Percentiles rank a stretch among this genome's conserved stretches.
phyloP scores from a whole-genome alignment of 1,284 basidiomycete genomes.

The Ganoderma lucidum region DNA sequence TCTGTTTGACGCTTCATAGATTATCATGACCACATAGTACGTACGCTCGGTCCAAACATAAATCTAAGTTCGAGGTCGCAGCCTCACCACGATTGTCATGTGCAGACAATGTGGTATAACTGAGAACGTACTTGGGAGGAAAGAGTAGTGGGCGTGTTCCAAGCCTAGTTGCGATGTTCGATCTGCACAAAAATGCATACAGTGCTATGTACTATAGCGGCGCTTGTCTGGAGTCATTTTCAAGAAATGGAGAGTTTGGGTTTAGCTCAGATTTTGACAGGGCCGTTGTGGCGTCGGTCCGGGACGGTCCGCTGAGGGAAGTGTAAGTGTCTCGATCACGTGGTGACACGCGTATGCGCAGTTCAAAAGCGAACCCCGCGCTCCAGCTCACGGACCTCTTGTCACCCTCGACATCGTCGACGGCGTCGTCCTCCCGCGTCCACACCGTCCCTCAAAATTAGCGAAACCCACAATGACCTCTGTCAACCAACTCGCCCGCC shows the following conservation, averaged over 20 bases:
- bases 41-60: too few relatives aligned
- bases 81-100: too few relatives aligned
- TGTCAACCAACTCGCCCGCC: slow-evolving; percentile 53
- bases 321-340: slow-evolving; percentile 24
- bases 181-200: too few relatives aligned
- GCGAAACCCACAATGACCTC: slow-evolving; percentile 48
- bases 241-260: not conserved
- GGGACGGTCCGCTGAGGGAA: not conserved
- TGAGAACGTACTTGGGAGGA: too few relatives aligned
- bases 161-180: too few relatives aligned
- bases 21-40: too few relatives aligned
- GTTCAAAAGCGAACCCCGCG: slow-evolving; percentile 33
- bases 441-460: slow-evolving; percentile 7
- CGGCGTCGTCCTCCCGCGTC: slow-evolving; percentile 14
- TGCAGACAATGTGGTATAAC: too few relatives aligned
- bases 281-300: not conserved
- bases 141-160: too few relatives aligned
- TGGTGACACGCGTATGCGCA: slow-evolving; percentile 28
- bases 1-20: too few relatives aligned
- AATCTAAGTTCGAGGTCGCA: too few relatives aligned
- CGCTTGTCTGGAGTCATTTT: too few relatives aligned
- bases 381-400: slow-evolving; percentile 4
- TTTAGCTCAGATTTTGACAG: not conserved
- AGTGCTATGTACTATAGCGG: too few relatives aligned
- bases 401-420: slow-evolving; percentile 29